Percentiles rank a stretch among this genome's conserved stretches.
Evolutionary conservation across 208 protist species (phyloP).

Genomic region (Trypanosoma congolense): DNA sequence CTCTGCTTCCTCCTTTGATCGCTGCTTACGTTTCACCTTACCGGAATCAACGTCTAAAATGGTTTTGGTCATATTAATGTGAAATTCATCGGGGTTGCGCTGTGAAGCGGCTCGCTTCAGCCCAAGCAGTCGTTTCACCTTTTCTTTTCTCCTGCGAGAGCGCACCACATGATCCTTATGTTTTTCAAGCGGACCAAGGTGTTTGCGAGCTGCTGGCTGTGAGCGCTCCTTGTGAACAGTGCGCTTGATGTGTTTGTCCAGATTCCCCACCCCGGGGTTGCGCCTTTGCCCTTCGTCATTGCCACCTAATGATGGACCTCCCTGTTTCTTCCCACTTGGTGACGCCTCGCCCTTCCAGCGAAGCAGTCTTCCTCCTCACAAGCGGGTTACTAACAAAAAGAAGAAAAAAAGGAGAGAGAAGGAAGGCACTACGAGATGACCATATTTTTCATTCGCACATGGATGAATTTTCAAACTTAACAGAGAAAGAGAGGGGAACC

Average conservation of each 20-base stretch:
- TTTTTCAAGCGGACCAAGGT: slow-evolving; percentile 91
- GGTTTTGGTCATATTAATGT: slow-evolving; percentile 91
- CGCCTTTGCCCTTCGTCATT: slow-evolving; percentile 72
- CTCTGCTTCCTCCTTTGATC: slow-evolving; percentile 38
- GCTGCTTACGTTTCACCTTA: slow-evolving; percentile 60
- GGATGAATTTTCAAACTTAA: too few relatives aligned
- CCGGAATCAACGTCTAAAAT: slow-evolving; percentile 82
- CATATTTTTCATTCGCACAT: too few relatives aligned
- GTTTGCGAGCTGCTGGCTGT: slow-evolving; percentile 70
- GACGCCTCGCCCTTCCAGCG: too few relatives aligned
- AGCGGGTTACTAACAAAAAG: too few relatives aligned
- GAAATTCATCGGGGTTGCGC: slow-evolving; percentile 92
- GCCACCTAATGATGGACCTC: slow-evolving; percentile 3
- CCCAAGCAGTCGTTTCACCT: slow-evolving; percentile 64
- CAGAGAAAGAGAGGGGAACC: too few relatives aligned
- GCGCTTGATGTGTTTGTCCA: slow-evolving; percentile 87
- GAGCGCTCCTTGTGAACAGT: slow-evolving; percentile 87
- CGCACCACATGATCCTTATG: slow-evolving; percentile 90
- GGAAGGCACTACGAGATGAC: too few relatives aligned
- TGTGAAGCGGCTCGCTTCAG: slow-evolving; percentile 83
- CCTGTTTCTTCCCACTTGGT: too few relatives aligned
- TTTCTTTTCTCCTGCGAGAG: slow-evolving; percentile 66
- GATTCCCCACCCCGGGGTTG: slow-evolving; percentile 74
- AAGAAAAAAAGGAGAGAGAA: too few relatives aligned
- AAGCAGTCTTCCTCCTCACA: too few relatives aligned